phyloP scores from a whole-genome alignment of 805 yeast species.

The Blastobotrys muscicola region DNA sequence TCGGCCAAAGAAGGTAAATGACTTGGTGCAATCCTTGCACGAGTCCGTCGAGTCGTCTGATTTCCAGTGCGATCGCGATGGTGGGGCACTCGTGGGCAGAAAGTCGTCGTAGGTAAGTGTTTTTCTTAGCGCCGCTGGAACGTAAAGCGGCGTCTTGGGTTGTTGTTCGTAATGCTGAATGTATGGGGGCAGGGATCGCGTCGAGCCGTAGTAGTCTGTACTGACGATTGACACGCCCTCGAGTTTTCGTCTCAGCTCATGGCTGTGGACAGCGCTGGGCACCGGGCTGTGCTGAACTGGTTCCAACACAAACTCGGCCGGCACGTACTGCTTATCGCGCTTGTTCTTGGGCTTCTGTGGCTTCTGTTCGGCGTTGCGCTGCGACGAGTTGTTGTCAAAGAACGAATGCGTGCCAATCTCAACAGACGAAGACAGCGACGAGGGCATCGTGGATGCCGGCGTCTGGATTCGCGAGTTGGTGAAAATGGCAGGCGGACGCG shows the following conservation, averaged over 20 bases:
- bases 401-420: constrained; percentile 26
- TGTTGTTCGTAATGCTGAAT: constrained; percentile 57
- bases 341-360: background rate
- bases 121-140: constrained; percentile 78
- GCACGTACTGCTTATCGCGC: constrained; percentile 1
- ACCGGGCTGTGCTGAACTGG: background rate
- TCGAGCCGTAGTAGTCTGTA: too few species aligned
- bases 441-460: constrained; percentile 24
- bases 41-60: constrained; percentile 55
- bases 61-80: constrained; percentile 34
- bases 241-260: background rate
- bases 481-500: constrained; percentile 12
- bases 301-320: background rate
- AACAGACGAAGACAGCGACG: constrained; percentile 14
- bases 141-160: constrained; percentile 77
- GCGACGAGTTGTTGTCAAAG: constrained; percentile 10
- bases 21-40: constrained; percentile 59
- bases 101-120: constrained; percentile 13
- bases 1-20: constrained; percentile 70
- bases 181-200: too few species aligned
- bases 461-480: constrained; percentile 26
- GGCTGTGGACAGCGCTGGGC: background rate
- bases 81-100: constrained; percentile 12
- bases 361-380: constrained; percentile 4
- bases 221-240: too few species aligned